Conservation (phyloP, 371 early-diverging fungal genomes). For the Lichtheimia ornata region DNA sequence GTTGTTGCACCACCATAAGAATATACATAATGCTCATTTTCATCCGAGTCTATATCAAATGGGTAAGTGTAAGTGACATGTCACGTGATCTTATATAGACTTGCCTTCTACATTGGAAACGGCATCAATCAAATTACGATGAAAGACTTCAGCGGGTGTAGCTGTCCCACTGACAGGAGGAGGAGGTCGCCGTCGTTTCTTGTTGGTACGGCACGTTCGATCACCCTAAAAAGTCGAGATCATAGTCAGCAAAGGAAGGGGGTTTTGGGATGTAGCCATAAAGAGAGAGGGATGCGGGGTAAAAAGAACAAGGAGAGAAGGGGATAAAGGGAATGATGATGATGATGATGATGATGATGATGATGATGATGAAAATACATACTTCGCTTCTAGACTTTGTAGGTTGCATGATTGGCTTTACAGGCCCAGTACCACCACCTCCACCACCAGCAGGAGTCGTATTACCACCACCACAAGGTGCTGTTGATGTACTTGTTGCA, state of each 20-base stretch:
- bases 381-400: constrained; percentile 19
- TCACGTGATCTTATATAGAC: neutral
- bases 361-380: neutral
- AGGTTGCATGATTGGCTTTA: constrained; percentile 10
- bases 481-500: too few relatives aligned
- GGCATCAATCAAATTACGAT: constrained; percentile 37
- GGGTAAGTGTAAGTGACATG: too few relatives aligned
- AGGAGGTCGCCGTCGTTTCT: constrained; percentile 30
- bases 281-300: neutral
- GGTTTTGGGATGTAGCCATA: neutral
- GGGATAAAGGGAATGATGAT: neutral
- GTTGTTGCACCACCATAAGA: constrained; percentile 30
- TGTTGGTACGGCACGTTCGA: constrained; percentile 9
- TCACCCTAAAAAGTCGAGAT: constrained; percentile 5
- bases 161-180: constrained; percentile 34
- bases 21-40: constrained; percentile 52
- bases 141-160: constrained; percentile 41
- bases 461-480: too few relatives aligned
- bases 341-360: too few relatives aligned
- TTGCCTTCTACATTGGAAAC: constrained; percentile 44
- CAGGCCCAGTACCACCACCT: neutral
- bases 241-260: too few relatives aligned
- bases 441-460: too few relatives aligned
- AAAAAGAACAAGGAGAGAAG: neutral
- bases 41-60: constrained; percentile 52